These are phyloP conservation scores for Pulveroboletus sp. DNA, from an alignment of 768 basidiomycete genomes.

Conservation along the genomic window DNA sequence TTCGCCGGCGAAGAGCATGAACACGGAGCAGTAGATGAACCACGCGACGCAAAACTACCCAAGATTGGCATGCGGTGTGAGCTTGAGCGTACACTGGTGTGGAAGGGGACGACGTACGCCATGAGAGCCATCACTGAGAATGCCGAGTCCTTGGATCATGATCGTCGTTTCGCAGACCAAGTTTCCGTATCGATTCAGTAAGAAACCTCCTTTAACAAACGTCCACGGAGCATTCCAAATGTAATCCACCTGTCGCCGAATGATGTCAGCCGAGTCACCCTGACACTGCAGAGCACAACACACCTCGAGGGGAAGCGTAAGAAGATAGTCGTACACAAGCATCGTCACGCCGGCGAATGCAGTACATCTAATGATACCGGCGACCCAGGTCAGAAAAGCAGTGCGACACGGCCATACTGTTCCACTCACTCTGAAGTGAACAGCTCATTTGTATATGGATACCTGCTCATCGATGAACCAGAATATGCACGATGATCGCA, in stretches of 20 bases:
- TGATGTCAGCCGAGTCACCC: not conserved
- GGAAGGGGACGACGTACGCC: not conserved
- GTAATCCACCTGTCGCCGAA: slow-evolving; percentile 5
- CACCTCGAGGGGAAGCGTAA: slow-evolving; percentile 12
- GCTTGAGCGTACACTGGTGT: not conserved
- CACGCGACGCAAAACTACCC: slow-evolving; percentile 15
- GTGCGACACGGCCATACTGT: too few species aligned
- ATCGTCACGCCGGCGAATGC: slow-evolving; percentile 2
- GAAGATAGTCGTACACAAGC: slow-evolving; percentile 9
- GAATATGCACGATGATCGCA: not conserved
- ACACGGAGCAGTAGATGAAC: slow-evolving; percentile 6
- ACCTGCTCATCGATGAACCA: not conserved
- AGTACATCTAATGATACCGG: slow-evolving; percentile 1
- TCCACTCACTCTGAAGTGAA: not conserved
- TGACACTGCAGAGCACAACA: not conserved
- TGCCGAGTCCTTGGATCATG: slow-evolving; percentile 1
- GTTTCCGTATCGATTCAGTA: slow-evolving; percentile 18
- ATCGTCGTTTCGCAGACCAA: slow-evolving; percentile 11
- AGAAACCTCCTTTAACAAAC: slow-evolving; percentile 8
- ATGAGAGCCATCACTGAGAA: slow-evolving; percentile 1
- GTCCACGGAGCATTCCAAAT: slow-evolving; percentile 18
- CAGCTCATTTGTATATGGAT: not conserved
- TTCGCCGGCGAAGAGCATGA: slow-evolving; percentile 11
- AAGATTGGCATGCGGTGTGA: not conserved
- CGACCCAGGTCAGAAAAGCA: not conserved